These are phyloP conservation scores for Prunus mongolica DNA, from an alignment of 306 rosid species.

Conservation along the genomic window DNA sequence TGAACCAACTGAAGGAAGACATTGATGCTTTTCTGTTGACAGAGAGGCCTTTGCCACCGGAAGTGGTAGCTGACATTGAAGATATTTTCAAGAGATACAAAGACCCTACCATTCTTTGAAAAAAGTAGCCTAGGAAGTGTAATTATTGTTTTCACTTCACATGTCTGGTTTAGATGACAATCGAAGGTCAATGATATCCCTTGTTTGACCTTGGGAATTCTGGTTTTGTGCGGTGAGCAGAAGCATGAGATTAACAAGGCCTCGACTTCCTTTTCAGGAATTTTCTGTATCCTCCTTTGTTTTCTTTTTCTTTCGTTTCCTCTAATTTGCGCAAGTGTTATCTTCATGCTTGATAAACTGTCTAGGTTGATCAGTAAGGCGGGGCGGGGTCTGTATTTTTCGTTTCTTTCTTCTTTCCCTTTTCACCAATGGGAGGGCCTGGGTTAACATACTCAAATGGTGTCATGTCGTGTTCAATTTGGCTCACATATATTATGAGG, in stretches of 20 bases:
- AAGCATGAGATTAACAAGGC: neutral
- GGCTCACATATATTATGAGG: neutral
- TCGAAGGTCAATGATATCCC: neutral
- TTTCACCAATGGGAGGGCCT: neutral
- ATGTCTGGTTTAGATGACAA: neutral
- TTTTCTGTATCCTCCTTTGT: neutral
- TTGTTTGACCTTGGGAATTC: neutral
- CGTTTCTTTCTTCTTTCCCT: neutral
- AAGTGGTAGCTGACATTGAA: constrained; percentile 62
- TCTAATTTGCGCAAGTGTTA: neutral
- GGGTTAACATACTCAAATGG: no score
- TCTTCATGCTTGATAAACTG: neutral
- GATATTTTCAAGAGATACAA: constrained; percentile 61
- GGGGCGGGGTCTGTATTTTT: no score
- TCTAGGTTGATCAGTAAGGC: no score
- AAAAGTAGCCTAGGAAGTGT: neutral
- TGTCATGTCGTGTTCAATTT: no score
- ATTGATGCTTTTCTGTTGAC: constrained; percentile 63
- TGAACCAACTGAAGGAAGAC: constrained; percentile 76
- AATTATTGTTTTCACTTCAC: neutral
- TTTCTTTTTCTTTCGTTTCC: neutral
- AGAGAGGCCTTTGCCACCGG: constrained; percentile 64
- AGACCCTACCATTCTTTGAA: constrained; percentile 62
- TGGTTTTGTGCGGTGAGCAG: neutral
- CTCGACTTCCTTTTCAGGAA: neutral